Base-by-base conservation (phyloP, 1,139 yeast species). In the Debaryomycetaceae sp. region DNA sequence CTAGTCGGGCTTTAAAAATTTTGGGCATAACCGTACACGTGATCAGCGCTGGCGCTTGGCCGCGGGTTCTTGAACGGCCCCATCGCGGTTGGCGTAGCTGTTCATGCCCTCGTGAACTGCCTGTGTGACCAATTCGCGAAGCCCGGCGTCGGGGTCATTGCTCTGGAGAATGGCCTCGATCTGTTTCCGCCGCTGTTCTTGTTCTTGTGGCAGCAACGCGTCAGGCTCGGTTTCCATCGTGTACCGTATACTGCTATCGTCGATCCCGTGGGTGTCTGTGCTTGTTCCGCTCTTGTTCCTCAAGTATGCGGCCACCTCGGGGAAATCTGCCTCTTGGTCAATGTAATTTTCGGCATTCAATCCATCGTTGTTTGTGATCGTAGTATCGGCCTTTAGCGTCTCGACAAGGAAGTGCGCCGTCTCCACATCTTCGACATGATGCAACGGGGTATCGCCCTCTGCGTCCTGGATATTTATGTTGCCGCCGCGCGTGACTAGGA, bases 381-480 rank as follows among this genome's bases (percentile, higher is more conserved):
- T 69, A 49, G 61, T 65, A 51, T 83, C 79, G 1, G 90, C 95
- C 2, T 68, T 63, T 23, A 75, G 63, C 31, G 74, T 71, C 42
- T 74, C 81, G 1, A 90, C 63, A 33, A 90, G 56, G 22, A 63
- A 45, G 40, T 67, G 69, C 2, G 95, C 96, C 2, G 75, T 67
- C 2, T 51, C 58, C 1, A 70, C 55, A 33, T 76, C 80, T 48
- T 92, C 98, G 16, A 76, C 85, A 39, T 86, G 93, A 50, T 90
- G 97, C 37, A 90, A 62, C 0, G 98, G 97, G 0, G 97, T 81
- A 44, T 90, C 99, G 1, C 98, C 97, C 42, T 92, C 98, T 20
- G 60, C 60, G 43, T 90, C 99, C 35, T 66, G 75, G 23, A 87
- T 59, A 49, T 90, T 85, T 18, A 85, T 70, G 47, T 90, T 76